A percentile compares a stretch with the other conserved stretches of the same genome.
Conservation (phyloP, 31 red algal species). For the Porphyra umbilicalis region DNA sequence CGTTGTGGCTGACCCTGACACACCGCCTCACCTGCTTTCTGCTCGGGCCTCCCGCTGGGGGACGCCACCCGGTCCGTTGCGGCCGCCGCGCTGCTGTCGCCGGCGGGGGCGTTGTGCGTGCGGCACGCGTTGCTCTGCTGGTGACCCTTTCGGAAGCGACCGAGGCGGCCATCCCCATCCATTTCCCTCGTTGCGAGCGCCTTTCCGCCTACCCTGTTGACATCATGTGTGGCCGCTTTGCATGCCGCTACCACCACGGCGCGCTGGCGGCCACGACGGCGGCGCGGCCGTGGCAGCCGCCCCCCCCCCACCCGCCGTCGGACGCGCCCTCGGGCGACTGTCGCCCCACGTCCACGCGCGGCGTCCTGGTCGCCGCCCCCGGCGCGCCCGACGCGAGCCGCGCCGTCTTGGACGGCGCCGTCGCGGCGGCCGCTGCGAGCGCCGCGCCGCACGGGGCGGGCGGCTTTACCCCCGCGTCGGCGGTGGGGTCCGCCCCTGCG, state of each 20-base stretch:
- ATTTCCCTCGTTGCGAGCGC: no score
- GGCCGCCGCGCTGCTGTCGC: no score
- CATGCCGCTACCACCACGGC: neutral
- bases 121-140: no score
- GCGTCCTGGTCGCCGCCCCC: neutral
- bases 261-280: neutral
- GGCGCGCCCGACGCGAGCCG: neutral
- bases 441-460: neutral
- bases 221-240: slow-evolving; percentile 1
- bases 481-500: neutral
- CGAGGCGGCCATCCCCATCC: no score
- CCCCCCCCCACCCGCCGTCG: neutral
- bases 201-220: no score
- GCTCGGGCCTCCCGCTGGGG: no score
- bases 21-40: no score
- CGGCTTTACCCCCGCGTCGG: neutral
- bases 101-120: no score
- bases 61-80: no score
- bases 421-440: neutral
- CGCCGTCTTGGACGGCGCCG: neutral
- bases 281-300: neutral
- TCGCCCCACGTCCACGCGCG: neutral
- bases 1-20: no score
- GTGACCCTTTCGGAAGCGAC: no score
- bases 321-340: neutral